These are phyloP conservation scores for Pachyrhizus erosus DNA, from an alignment of 306 rosid species.

Conservation along the genomic window DNA sequence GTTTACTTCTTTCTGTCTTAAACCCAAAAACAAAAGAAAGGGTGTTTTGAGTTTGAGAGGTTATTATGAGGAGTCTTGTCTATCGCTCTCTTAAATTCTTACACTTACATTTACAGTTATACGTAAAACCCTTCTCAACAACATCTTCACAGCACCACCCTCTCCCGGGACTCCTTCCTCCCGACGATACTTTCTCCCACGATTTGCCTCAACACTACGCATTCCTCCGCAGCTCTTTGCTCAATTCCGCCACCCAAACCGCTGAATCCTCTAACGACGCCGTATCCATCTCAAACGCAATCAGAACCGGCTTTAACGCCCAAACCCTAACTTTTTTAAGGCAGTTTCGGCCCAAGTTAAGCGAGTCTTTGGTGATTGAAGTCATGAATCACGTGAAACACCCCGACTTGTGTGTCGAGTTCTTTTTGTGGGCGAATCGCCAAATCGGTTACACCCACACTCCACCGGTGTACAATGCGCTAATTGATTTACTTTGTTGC, in stretches of 20 bases:
- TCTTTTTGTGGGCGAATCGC: conserved; percentile 78
- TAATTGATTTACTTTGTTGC: conserved; percentile 57
- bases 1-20: background rate
- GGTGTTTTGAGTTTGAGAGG: background rate
- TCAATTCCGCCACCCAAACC: conserved; percentile 51
- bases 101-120: too few species aligned
- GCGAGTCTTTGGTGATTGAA: conserved; percentile 56
- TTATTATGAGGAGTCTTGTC: conserved; percentile 55
- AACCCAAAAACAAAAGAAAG: conserved; percentile 43
- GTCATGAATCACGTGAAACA: conserved; percentile 54
- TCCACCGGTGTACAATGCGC: conserved; percentile 50
- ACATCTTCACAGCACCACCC: conserved; percentile 49
- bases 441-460: conserved; percentile 80
- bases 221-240: conserved; percentile 56
- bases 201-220: conserved; percentile 57
- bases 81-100: conserved; percentile 40
- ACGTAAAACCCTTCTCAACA: conserved; percentile 32
- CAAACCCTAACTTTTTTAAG: conserved; percentile 61
- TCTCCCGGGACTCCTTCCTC: conserved; percentile 62
- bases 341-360: conserved; percentile 65
- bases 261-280: conserved; percentile 52
- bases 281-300: conserved; percentile 49
- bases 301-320: conserved; percentile 51
- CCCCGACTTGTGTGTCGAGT: conserved; percentile 63
- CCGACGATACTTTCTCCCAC: conserved; percentile 42